phyloP scores from a whole-genome alignment of 768 basidiomycete species.

The Sarcomyxa edulis region DNA sequence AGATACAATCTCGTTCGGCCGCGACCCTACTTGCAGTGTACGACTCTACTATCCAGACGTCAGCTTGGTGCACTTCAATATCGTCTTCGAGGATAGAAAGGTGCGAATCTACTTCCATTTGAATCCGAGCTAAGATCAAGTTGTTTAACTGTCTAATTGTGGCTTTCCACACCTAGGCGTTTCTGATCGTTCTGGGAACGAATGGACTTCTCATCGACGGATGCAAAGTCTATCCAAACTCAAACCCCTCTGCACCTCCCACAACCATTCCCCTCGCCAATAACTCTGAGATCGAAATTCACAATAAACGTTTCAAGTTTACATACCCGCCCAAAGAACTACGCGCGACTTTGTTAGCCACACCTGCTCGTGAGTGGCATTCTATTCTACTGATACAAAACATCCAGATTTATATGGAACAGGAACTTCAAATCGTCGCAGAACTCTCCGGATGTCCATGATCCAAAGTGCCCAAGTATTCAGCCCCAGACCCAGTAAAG shows the following conservation, averaged over 20 bases:
- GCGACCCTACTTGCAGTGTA: conserved; percentile 58
- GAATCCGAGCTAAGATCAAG: background rate
- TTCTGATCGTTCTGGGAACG: conserved; percentile 55
- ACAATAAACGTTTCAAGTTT: conserved; percentile 67
- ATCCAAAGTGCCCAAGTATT: conserved; percentile 73
- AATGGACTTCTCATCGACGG: conserved; percentile 59
- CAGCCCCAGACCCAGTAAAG: conserved; percentile 53
- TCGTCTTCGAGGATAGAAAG: conserved; percentile 64
- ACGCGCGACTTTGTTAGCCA: conserved; percentile 44
- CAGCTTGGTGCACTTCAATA: conserved; percentile 58
- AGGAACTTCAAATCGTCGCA: conserved; percentile 29
- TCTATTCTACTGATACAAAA: background rate
- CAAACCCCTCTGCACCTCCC: conserved; percentile 20
- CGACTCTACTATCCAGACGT: conserved; percentile 66
- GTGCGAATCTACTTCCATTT: conserved; percentile 24
- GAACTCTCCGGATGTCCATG: conserved; percentile 64
- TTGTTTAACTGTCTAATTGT: background rate
- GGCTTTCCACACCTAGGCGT: conserved; percentile 40
- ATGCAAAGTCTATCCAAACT: conserved; percentile 50
- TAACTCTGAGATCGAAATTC: conserved; percentile 62
- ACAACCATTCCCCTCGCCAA: conserved; percentile 62
- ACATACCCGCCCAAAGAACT: conserved; percentile 72
- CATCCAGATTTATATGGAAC: conserved; percentile 4
- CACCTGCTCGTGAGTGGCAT: conserved; percentile 38
- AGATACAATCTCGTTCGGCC: conserved; percentile 62